phyloP scores from a whole-genome alignment of 2,329 filamentous ascomycete species.

The Aspergillus intermedius region DNA sequence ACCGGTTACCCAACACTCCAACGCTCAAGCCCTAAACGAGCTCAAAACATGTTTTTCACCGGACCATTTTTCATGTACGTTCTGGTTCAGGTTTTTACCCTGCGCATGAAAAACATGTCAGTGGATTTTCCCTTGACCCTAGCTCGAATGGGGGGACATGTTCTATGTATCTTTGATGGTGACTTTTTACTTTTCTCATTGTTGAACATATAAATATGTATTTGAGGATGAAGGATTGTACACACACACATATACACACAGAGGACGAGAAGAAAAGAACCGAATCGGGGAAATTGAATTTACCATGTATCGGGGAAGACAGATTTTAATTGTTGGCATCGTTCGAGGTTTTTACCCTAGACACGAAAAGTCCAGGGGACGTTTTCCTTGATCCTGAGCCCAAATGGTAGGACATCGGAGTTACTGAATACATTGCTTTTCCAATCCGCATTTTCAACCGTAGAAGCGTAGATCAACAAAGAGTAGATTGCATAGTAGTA shows the following conservation, averaged over 20 bases:
- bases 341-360: conserved; percentile 18
- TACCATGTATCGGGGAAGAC: neutral
- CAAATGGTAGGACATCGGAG: conserved; percentile 15
- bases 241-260: too few relatives aligned
- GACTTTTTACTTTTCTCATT: too few relatives aligned
- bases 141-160: neutral
- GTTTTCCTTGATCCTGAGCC: conserved; percentile 17
- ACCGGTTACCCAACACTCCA: too few relatives aligned
- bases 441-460: neutral
- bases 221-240: too few relatives aligned
- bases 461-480: neutral
- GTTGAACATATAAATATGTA: too few relatives aligned
- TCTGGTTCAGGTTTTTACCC: neutral
- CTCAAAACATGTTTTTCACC: too few relatives aligned
- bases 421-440: neutral
- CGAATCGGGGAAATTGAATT: neutral
- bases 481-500: neutral
- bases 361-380: conserved; percentile 6
- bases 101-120: neutral
- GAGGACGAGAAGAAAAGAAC: neutral
- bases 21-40: too few relatives aligned
- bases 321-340: conserved; percentile 3
- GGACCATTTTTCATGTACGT: neutral
- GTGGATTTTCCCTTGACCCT: neutral
- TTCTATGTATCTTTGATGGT: too few relatives aligned